Base-by-base conservation (phyloP, 2,329 filamentous ascomycete species). In the Monilinia fructigena region DNA sequence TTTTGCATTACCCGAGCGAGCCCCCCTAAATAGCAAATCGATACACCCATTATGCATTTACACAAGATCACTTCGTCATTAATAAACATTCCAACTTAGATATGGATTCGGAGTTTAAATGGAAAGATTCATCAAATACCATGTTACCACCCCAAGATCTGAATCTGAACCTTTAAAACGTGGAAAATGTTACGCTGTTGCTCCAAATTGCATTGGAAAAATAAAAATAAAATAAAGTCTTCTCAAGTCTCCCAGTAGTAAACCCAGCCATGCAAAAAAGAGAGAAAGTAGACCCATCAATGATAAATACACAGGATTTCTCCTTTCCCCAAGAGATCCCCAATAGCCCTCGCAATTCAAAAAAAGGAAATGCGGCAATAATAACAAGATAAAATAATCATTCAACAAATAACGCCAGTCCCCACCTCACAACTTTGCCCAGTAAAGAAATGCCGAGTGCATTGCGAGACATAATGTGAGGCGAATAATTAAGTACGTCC, bases 281-380 rank as follows among this genome's bases (percentile, higher is more conserved):
- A 48, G 28, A 60, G 12, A 60, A 54, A 47, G 11, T 48, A 35
- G 42, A 38, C 56, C 28, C 28, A 50, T 60, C 42, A 50, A 48
- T 60, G 56, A 60, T 60, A 60, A 60, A 48, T 60, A 60, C 56
- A 60, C 42, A 60, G 45, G 56, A 35, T 60, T 48, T 42, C 42
- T 38, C 56, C 56, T 48, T 38, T 50, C 28, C 56, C 42, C 28
- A 48, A 60, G 28, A 50, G 56, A 38, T 26, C 56, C 45, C 14
- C 16, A 47, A 38, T 38, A 50, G 16, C 56, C 56, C 6, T 23
- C 31, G 42, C 56, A 26, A 38, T n/a, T 35, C 31, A 35, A 4
- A 60, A 50, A 47, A 48, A 31, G 52, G n/a, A 50, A 60, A 35
- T 60, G 45, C 26, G 42, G 42, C 26, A 28, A 50, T 48, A 48